Percentiles rank a stretch among this genome's conserved stretches.
Conservation (phyloP, 306 rosid species). For the Cucurbita ficifolia region DNA sequence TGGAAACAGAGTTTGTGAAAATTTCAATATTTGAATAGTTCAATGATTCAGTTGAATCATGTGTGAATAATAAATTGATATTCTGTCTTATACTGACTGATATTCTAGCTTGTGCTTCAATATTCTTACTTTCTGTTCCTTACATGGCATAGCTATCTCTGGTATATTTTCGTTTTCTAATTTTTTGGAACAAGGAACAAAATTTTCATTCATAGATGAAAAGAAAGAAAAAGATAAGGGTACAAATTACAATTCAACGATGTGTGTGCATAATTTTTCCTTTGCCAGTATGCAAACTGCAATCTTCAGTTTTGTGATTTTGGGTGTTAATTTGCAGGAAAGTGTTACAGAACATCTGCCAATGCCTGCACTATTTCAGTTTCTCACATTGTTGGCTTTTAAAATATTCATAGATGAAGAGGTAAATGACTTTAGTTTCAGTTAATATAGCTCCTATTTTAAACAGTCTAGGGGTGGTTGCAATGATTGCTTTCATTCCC, state of each 20-base stretch:
- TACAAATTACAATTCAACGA: background rate
- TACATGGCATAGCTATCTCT: background rate
- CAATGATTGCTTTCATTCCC: background rate
- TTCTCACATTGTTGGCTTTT: conserved; percentile 60
- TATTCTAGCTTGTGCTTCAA: background rate
- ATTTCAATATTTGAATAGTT: background rate
- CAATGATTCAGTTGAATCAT: background rate
- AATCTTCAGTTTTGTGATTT: conserved; percentile 12
- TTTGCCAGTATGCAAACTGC: background rate
- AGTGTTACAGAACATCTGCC: conserved; percentile 42
- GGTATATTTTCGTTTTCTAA: background rate
- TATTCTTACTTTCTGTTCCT: background rate
- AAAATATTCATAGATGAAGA: conserved; percentile 54
- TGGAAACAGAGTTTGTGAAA: background rate
- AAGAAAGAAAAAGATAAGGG: background rate
- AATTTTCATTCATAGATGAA: background rate
- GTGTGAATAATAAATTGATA: background rate
- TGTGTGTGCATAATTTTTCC: background rate
- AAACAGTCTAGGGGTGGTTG: background rate
- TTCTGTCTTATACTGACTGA: background rate
- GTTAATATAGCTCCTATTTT: background rate
- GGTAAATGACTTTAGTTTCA: conserved; percentile 18
- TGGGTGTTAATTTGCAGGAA: conserved; percentile 38
- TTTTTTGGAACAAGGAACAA: background rate
- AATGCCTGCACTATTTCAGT: conserved; percentile 71